Base-by-base conservation (phyloP, 164 flowering plant genomes). In the Annona squamosa region DNA sequence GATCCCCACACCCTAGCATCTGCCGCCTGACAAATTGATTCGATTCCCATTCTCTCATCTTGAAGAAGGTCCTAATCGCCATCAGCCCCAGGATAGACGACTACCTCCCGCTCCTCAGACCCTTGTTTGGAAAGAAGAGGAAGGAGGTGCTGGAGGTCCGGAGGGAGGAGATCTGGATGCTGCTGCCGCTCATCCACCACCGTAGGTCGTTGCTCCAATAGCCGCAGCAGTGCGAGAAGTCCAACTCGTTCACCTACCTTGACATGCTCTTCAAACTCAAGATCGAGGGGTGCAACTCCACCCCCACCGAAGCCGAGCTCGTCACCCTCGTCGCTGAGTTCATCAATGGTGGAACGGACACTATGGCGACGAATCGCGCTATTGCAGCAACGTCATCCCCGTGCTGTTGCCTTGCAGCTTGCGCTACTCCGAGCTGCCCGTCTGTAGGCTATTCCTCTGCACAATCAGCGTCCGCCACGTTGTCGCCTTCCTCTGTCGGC, bases 301-400 rank as follows among this genome's bases (percentile, higher is more conserved):
- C 73, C 0, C 94, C 92, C 2, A 74, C 84, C 7, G 75, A 89
- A 65, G 67, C 78, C 1, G 94, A 93, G 77, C 78, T 95, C 2
- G 89, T 93, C 80, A 90, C 98, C 17, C 78, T 95, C 2, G 89
- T 93, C 80, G 91, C 98, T 13, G 99, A 95, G 78, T 87, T 95
- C 48, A 77, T 95, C 76, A 95, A 95, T 62, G 99, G 98, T 48
- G 99, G 99, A 4, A 93, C 98, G 0, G 99, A 95, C 88, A 95
- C 99, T 1, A 95, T 98, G 0, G 97, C 80, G 2, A 90, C 99
- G 1, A 0, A 26, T 26, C 37, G 37, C 37, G 37, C 37, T 26
- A 26, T 26, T 1, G 37, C 37, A 26, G 1, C 37, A 26, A 26
- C 37, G 37, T 26, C 37, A 26, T 26, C 37, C 37, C 37, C 1